A percentile compares a stretch with the other conserved stretches of the same genome.
These are phyloP conservation scores for Tylopilus orsonianus DNA, from an alignment of 1,284 basidiomycete species.

Conservation along the genomic window DNA sequence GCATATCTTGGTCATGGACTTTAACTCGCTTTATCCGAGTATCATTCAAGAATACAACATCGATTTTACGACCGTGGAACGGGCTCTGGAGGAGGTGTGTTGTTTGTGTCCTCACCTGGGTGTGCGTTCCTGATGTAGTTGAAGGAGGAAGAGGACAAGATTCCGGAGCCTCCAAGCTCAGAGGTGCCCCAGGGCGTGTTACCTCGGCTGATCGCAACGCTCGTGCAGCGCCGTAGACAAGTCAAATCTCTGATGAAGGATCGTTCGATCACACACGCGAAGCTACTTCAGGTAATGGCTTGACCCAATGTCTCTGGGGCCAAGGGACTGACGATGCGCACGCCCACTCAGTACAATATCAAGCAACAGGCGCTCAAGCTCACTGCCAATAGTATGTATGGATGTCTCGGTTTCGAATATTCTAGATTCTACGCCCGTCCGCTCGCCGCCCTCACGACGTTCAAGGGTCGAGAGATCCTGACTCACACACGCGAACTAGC, in stretches of 20 bases:
- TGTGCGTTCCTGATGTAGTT: slow-evolving; percentile 5
- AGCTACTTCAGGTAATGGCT: slow-evolving; percentile 75
- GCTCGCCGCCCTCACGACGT: slow-evolving; percentile 94
- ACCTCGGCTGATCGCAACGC: slow-evolving; percentile 92
- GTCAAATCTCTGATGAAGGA: slow-evolving; percentile 98
- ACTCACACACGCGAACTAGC: slow-evolving; percentile 93
- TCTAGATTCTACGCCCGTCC: slow-evolving; percentile 98
- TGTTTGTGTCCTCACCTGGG: slow-evolving; percentile 17
- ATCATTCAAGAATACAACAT: slow-evolving; percentile 99
- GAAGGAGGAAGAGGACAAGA: slow-evolving; percentile 79
- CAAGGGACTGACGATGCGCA: slow-evolving; percentile 8
- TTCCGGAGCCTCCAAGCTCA: slow-evolving; percentile 83
- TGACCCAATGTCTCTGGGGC: not conserved
- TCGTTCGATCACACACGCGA: slow-evolving; percentile 69
- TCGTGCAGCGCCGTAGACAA: slow-evolving; percentile 86
- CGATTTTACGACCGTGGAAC: slow-evolving; percentile 96
- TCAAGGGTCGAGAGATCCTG: slow-evolving; percentile 97
- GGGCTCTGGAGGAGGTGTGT: slow-evolving; percentile 64
- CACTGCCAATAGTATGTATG: slow-evolving; percentile 99
- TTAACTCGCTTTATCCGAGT: slow-evolving; percentile 98
- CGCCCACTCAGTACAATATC: slow-evolving; percentile 79
- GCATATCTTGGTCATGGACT: slow-evolving; percentile 99
- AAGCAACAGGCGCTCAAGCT: slow-evolving; percentile 97
- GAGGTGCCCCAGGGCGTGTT: slow-evolving; percentile 85
- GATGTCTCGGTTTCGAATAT: slow-evolving; percentile 97